Conservation (phyloP, 495 filamentous ascomycete genomes). For the Chaetomidium leptoderma region DNA sequence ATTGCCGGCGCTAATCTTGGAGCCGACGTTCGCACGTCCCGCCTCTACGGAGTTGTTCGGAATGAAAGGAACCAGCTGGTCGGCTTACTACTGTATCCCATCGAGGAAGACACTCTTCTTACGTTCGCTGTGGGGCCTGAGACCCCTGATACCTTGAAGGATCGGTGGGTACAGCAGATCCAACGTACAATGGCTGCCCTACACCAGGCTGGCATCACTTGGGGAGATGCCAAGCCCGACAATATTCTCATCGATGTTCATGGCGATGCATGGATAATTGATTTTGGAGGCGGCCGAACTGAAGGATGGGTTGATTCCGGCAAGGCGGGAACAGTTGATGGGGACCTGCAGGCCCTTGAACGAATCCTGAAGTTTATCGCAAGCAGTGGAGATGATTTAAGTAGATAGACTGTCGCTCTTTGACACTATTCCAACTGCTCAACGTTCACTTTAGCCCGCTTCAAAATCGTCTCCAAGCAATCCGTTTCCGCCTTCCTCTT, state of each 20-base stretch:
- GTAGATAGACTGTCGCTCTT: too few relatives aligned
- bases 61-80: background rate
- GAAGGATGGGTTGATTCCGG: slow-evolving; percentile 38
- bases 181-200: background rate
- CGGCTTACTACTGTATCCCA: background rate
- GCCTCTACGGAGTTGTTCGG: slow-evolving; percentile 3
- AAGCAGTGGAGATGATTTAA: background rate
- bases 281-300: slow-evolving; percentile 45
- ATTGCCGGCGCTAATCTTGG: background rate
- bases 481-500: too few relatives aligned
- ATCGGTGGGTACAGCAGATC: slow-evolving; percentile 12
- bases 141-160: background rate
- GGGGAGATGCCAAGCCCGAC: slow-evolving; percentile 42
- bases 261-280: slow-evolving; percentile 41
- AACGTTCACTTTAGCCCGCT: too few relatives aligned
- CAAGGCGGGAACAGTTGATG: slow-evolving; percentile 34
- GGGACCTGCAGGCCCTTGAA: slow-evolving; percentile 33
- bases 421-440: too few relatives aligned
- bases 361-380: background rate
- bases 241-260: slow-evolving; percentile 42
- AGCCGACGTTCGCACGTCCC: background rate
- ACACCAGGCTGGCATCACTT: slow-evolving; percentile 1
- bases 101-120: background rate
- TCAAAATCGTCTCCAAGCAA: too few relatives aligned
- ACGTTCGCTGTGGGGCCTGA: background rate